Evolutionary conservation across 176 grass and related monocot genomes (phyloP).

Genomic region (Canna indica): DNA sequence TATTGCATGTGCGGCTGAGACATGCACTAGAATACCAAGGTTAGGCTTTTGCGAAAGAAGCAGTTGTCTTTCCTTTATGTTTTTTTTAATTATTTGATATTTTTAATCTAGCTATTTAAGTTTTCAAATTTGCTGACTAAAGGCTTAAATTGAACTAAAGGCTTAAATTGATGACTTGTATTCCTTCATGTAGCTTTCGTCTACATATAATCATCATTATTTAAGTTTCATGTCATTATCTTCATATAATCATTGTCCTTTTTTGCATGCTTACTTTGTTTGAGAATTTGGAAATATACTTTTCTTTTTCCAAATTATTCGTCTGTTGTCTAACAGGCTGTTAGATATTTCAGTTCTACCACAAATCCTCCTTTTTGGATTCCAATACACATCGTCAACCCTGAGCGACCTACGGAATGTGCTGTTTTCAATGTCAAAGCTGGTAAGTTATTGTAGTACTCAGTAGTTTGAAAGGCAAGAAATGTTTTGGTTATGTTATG

Average conservation of each 20-base stretch:
- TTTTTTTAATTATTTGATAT: no score
- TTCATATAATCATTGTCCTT: background rate
- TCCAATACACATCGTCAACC: slow-evolving; percentile 95
- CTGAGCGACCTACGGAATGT: slow-evolving; percentile 96
- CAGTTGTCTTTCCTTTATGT: slow-evolving; percentile 4
- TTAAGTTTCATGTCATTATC: background rate
- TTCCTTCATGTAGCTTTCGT: background rate
- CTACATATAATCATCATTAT: background rate
- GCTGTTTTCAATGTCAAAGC: slow-evolving; percentile 90
- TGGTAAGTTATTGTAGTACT: slow-evolving; percentile 37
- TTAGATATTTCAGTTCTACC: slow-evolving; percentile 49
- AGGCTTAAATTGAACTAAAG: no score
- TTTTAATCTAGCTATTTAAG: slow-evolving; percentile 4
- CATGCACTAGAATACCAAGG: slow-evolving; percentile 84
- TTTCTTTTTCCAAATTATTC: background rate
- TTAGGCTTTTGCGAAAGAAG: slow-evolving; percentile 1
- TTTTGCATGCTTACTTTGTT: background rate
- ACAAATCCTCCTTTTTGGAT: slow-evolving; percentile 96
- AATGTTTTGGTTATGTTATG: background rate
- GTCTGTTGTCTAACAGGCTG: no score
- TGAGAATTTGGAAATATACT: background rate
- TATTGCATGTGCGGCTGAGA: slow-evolving; percentile 90
- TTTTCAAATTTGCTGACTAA: background rate
- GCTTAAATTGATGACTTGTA: no score
- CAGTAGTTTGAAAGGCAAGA: background rate